Percentiles rank a stretch among this genome's conserved stretches.
Conservation (phyloP, 805 yeast genomes). For the Torulaspora quercuum region DNA sequence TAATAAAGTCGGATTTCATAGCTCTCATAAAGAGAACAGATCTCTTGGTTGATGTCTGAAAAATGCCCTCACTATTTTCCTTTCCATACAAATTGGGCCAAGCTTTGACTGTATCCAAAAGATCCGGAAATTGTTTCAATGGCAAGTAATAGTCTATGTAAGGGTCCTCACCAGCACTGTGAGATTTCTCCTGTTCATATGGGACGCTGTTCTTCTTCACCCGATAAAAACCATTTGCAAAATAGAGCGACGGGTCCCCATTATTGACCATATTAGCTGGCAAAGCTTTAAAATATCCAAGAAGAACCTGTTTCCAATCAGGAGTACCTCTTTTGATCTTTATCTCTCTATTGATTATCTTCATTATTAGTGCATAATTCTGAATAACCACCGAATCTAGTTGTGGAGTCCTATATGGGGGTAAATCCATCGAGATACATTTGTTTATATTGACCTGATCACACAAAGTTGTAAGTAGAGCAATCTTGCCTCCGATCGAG, state of each 20-base stretch:
- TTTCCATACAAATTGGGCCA: conserved; percentile 24
- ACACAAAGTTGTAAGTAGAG: conserved; percentile 44
- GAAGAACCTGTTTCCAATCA: conserved; percentile 24
- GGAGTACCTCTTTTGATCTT: conserved; percentile 23
- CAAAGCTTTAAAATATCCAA: conserved; percentile 19
- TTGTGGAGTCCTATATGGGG: conserved; percentile 29
- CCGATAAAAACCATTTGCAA: conserved; percentile 30
- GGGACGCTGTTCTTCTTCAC: conserved; percentile 21
- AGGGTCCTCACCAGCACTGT: conserved; percentile 12
- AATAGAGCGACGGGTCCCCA: conserved; percentile 26
- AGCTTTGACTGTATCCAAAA: conserved; percentile 22
- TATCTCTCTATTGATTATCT: conserved; percentile 21
- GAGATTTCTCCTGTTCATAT: conserved; percentile 8
- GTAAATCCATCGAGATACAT: conserved; percentile 43
- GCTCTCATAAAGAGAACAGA: conserved; percentile 48
- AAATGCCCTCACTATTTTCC: conserved; percentile 8
- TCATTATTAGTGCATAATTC: conserved; percentile 25
- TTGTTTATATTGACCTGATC: conserved; percentile 33
- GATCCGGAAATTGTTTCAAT: conserved; percentile 26
- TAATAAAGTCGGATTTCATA: conserved; percentile 41
- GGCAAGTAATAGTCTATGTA: conserved; percentile 25
- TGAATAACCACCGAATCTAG: conserved; percentile 22
- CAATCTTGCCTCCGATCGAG: conserved; percentile 61
- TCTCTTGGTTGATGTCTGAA: conserved; percentile 16
- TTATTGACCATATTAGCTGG: conserved; percentile 17